Conservation (phyloP, 2,329 filamentous ascomycete species). For the Cladosporium sp. region DNA sequence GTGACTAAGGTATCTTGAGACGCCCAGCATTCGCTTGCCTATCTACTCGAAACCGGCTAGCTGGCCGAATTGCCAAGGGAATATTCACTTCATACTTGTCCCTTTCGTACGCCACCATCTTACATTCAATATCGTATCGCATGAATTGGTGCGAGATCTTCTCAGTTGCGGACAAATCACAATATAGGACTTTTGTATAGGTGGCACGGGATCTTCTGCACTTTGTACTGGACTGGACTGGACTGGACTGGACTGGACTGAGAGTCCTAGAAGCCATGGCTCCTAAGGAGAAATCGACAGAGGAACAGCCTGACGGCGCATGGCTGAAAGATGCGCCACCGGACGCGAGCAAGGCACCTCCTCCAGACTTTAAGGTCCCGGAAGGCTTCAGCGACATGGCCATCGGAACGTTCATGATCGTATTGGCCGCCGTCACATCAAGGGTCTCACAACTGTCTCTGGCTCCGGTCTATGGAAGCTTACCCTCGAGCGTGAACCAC, state of each 20-base stretch:
- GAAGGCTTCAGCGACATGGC: conserved; percentile 32
- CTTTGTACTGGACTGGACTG: neutral
- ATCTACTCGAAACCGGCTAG: conserved; percentile 9
- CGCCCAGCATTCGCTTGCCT: conserved; percentile 4
- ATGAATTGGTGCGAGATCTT: neutral
- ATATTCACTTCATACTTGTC: conserved; percentile 9
- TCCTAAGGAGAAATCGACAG: neutral
- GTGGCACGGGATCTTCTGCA: neutral
- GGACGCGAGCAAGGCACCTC: neutral
- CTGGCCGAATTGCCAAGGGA: conserved; percentile 10
- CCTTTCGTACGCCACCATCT: neutral
- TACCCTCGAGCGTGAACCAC: conserved; percentile 72
- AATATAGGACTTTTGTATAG: too few relatives aligned
- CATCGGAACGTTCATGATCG: neutral
- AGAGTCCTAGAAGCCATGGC: neutral
- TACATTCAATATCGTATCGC: neutral
- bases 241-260: neutral
- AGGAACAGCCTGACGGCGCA: neutral
- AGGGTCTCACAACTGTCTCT: conserved; percentile 71
- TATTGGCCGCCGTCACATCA: conserved; percentile 59
- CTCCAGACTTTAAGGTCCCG: neutral
- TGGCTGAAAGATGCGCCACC: neutral
- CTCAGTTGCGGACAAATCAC: too few relatives aligned
- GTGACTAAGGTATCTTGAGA: neutral
- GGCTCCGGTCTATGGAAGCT: conserved; percentile 82